These are phyloP conservation scores for Drosera capensis DNA, from an alignment of 148 eudicot genomes.

Conservation along the genomic window DNA sequence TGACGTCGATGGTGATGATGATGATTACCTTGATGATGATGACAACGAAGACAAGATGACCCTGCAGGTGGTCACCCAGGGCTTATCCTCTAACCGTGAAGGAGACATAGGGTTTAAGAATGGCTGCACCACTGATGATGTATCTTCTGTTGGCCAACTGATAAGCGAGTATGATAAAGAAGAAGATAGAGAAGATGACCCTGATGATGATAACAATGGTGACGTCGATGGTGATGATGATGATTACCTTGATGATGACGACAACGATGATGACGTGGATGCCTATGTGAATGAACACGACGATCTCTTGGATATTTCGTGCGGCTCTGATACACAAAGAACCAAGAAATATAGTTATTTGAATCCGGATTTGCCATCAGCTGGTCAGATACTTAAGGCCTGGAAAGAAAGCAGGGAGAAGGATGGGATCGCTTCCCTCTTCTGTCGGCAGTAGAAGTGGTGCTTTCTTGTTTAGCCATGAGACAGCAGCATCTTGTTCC, in stretches of 20 bases:
- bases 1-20: constrained; percentile 6
- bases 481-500: too few relatives aligned
- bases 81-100: constrained; percentile 1
- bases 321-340: too few relatives aligned
- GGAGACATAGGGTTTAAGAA: not conserved
- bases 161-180: not conserved
- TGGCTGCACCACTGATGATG: not conserved
- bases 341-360: constrained; percentile 6
- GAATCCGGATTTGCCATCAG: constrained; percentile 35
- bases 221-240: constrained; percentile 6
- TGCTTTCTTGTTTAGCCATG: too few relatives aligned
- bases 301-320: too few relatives aligned
- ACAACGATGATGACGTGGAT: constrained; percentile 11
- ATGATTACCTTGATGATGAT: constrained; percentile 7
- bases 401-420: constrained; percentile 47
- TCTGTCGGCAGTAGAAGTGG: too few relatives aligned
- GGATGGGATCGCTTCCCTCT: constrained; percentile 11
- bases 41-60: constrained; percentile 1
- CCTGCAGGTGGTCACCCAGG: constrained; percentile 2
- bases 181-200: too few relatives aligned
- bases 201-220: constrained; percentile 6
- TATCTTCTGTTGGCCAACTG: not conserved
- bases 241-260: constrained; percentile 8
- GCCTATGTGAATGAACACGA: too few relatives aligned
- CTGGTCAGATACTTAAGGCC: constrained; percentile 44